phyloP scores from a whole-genome alignment of 495 filamentous ascomycete genomes.

The Penicillium cosmopolitanum region DNA sequence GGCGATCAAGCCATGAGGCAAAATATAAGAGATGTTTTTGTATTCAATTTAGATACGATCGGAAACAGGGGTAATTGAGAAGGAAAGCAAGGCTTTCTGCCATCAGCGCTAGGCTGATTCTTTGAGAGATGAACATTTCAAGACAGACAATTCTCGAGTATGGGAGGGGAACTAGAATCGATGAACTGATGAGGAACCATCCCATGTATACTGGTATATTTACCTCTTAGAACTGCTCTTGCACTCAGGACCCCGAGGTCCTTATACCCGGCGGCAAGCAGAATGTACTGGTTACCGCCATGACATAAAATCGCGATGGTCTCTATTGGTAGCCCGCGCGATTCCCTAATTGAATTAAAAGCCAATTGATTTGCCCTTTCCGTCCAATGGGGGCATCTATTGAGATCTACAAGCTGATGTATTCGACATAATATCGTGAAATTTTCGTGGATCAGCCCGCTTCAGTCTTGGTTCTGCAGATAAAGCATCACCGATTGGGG shows the following conservation, averaged over 20 bases:
- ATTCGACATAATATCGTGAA: too few relatives aligned
- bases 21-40: constrained; percentile 20
- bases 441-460: too few relatives aligned
- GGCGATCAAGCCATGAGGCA: constrained; percentile 17
- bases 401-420: too few relatives aligned
- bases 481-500: too few relatives aligned
- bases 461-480: too few relatives aligned
- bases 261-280: too few relatives aligned
- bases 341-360: neutral
- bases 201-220: too few relatives aligned
- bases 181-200: neutral
- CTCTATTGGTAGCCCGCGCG: neutral
- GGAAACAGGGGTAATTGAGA: neutral
- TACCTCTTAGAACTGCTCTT: too few relatives aligned
- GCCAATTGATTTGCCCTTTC: too few relatives aligned
- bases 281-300: neutral
- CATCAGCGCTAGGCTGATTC: constrained; percentile 2
- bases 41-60: constrained; percentile 15
- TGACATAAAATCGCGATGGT: neutral
- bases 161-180: neutral
- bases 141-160: constrained; percentile 3
- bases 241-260: too few relatives aligned
- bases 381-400: too few relatives aligned
- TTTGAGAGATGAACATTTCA: neutral
- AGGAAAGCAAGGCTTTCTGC: constrained; percentile 2